Conservation (phyloP, 148 eudicot species). For the Chenopodium berlandieri region DNA sequence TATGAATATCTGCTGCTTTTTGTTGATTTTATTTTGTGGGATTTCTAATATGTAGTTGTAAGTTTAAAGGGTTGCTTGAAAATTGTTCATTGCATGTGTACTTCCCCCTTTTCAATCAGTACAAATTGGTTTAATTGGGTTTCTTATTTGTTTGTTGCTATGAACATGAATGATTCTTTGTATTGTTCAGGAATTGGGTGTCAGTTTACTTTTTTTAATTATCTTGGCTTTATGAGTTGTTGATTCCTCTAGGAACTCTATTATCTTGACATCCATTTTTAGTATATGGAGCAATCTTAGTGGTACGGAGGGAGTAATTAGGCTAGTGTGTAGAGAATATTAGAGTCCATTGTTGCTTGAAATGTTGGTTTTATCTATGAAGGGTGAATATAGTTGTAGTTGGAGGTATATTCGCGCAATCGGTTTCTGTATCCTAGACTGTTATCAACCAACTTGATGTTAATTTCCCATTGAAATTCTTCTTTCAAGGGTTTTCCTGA, state of each 20-base stretch:
- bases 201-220: not conserved
- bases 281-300: too few relatives aligned
- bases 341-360: not conserved
- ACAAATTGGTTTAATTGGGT: not conserved
- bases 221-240: not conserved
- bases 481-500: not conserved
- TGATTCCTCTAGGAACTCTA: not conserved
- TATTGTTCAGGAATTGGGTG: not conserved
- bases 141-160: not conserved
- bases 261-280: too few relatives aligned
- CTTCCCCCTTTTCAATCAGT: too few relatives aligned
- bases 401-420: not conserved
- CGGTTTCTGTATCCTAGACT: not conserved
- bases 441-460: not conserved
- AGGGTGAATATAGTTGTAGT: not conserved
- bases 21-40: not conserved
- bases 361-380: not conserved
- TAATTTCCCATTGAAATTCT: not conserved
- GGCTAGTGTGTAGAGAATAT: not conserved
- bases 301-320: not conserved
- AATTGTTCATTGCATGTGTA: conserved; percentile 16
- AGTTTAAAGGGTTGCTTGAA: not conserved
- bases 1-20: not conserved
- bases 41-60: not conserved
- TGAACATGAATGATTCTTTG: not conserved